These are phyloP conservation scores for Mycena galericulata DNA, from an alignment of 768 basidiomycete species.

Conservation along the genomic window DNA sequence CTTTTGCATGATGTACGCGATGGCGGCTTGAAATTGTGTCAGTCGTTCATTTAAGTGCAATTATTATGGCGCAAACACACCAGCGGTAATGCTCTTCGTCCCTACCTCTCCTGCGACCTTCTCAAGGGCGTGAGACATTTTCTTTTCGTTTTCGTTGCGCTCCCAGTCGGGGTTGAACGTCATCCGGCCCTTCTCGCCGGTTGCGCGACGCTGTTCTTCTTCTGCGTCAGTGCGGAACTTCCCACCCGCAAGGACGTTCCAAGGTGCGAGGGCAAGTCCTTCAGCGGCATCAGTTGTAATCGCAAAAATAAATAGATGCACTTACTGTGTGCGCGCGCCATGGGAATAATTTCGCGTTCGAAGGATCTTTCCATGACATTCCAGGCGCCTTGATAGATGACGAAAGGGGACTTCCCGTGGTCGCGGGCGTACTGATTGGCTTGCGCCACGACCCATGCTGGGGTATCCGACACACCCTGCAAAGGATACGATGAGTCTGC, in stretches of 20 bases:
- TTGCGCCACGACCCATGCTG: constrained; percentile 54
- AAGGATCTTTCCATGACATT: constrained; percentile 51
- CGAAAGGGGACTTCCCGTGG: constrained; percentile 57
- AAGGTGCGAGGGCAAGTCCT: constrained; percentile 30
- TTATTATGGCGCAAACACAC: constrained; percentile 36
- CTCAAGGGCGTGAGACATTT: constrained; percentile 48
- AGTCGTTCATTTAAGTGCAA: neutral
- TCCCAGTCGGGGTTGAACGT: constrained; percentile 29
- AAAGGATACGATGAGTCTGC: neutral
- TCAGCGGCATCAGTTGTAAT: neutral
- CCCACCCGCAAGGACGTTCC: neutral
- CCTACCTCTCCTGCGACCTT: constrained; percentile 53
- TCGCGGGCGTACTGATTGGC: constrained; percentile 56
- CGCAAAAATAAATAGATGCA: neutral
- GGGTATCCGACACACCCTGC: constrained; percentile 45
- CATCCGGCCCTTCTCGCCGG: constrained; percentile 45
- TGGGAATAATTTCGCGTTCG: constrained; percentile 60
- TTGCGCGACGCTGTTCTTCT: constrained; percentile 42
- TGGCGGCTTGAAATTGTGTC: constrained; percentile 45
- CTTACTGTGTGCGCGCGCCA: constrained; percentile 36
- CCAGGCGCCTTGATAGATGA: constrained; percentile 58
- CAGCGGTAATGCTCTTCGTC: constrained; percentile 48
- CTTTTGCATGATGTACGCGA: constrained; percentile 60
- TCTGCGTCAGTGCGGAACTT: constrained; percentile 21
- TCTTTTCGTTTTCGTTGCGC: constrained; percentile 38